These are phyloP conservation scores for Grosmannia serpens DNA, from an alignment of 2,329 filamentous ascomycete species.

Conservation along the genomic window DNA sequence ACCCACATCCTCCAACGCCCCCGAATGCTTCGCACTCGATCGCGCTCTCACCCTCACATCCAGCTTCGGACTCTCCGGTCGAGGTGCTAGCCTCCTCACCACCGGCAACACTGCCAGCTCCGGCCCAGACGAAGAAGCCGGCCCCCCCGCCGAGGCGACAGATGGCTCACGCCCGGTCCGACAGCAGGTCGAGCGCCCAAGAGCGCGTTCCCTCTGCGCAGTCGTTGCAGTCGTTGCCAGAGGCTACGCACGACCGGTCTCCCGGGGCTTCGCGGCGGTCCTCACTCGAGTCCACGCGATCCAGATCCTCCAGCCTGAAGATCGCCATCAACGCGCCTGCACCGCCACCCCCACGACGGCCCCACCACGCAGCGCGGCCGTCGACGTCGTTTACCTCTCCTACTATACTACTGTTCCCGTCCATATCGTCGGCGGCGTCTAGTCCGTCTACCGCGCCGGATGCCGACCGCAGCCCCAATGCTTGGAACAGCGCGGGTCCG, in stretches of 20 bases:
- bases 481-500: not conserved
- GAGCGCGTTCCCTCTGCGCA: slow-evolving; percentile 6
- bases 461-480: not conserved
- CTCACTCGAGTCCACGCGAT: slow-evolving; percentile 37
- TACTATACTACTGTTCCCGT: slow-evolving; percentile 3
- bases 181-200: slow-evolving; percentile 21
- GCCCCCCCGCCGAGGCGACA: slow-evolving; percentile 41
- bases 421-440: not conserved
- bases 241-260: slow-evolving; percentile 8
- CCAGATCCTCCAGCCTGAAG: slow-evolving; percentile 33
- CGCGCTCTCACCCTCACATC: slow-evolving; percentile 7
- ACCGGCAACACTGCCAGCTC: not conserved
- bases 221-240: slow-evolving; percentile 21
- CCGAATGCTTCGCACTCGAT: slow-evolving; percentile 23
- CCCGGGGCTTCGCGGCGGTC: slow-evolving; percentile 27
- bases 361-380: slow-evolving; percentile 25
- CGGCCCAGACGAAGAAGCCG: slow-evolving; percentile 6
- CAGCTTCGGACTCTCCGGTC: not conserved
- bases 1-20: slow-evolving; percentile 27
- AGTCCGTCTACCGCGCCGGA: not conserved
- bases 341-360: slow-evolving; percentile 44
- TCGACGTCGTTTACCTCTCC: slow-evolving; percentile 14
- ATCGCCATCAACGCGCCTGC: slow-evolving; percentile 30
- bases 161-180: slow-evolving; percentile 30
- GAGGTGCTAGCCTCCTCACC: not conserved